A percentile compares a stretch with the other conserved stretches of the same genome.
These are phyloP conservation scores for Aquilaria malaccensis DNA, from an alignment of 345 rosid species.

Conservation along the genomic window DNA sequence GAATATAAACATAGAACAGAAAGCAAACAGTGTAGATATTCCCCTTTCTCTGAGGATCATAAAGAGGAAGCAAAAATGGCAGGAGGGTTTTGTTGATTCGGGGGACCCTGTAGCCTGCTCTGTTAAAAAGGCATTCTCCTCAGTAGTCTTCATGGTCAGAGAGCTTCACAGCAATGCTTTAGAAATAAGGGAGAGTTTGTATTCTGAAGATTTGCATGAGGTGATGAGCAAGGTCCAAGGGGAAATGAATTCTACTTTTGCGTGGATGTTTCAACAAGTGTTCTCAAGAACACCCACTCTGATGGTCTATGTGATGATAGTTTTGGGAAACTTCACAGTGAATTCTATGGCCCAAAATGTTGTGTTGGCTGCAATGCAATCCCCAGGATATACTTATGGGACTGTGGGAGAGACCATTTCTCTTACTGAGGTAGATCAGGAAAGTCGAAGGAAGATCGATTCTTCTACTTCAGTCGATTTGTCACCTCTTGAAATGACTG, in stretches of 20 bases:
- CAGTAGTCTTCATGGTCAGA: conserved; percentile 50
- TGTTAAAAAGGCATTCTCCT: conserved; percentile 54
- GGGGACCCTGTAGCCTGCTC: conserved; percentile 38
- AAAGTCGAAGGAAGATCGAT: conserved; percentile 4
- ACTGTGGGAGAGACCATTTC: background rate
- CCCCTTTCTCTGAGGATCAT: conserved; percentile 54
- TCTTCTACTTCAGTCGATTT: conserved; percentile 11
- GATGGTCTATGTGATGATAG: conserved; percentile 61
- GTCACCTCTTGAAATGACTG: conserved; percentile 4
- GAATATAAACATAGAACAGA: conserved; percentile 30
- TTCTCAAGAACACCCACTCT: conserved; percentile 57
- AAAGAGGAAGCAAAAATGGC: conserved; percentile 47
- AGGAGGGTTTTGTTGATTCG: conserved; percentile 25
- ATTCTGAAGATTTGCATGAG: conserved; percentile 30
- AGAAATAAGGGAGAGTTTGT: conserved; percentile 24
- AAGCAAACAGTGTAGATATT: conserved; percentile 47
- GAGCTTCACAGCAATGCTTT: conserved; percentile 57
- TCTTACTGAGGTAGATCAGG: conserved; percentile 8
- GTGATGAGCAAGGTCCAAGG: conserved; percentile 26
- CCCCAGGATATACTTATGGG: background rate
- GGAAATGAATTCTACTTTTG: conserved; percentile 46
- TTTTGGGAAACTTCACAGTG: conserved; percentile 52
- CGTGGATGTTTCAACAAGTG: conserved; percentile 66
- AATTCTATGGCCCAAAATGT: conserved; percentile 39
- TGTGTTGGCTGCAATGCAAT: conserved; percentile 11